Evolutionary conservation across 768 basidiomycete genomes (phyloP), one percentile per base, ranked within the genome.

Genomic region (Boletus edulis): DNA sequence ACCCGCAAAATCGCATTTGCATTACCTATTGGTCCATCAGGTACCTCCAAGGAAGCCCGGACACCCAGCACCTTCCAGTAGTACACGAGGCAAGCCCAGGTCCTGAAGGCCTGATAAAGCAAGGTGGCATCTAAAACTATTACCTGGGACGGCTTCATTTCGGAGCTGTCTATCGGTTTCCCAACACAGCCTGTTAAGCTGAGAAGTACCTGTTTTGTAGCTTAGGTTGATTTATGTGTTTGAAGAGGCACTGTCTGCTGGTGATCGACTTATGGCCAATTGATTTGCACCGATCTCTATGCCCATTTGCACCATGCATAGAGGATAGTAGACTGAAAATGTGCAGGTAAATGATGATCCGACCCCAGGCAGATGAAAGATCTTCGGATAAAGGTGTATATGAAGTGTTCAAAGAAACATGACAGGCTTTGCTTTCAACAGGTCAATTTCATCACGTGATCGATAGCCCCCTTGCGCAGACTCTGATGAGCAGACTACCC

Each of bases 401-500:
- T 29, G 9, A 29, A 29, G 29, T 29, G 29, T 29, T 29, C 29
- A 9, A 29, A 29, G 29, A 9, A 29, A 29, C 27, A 27, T 27
- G 27, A 27, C 22, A 24, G 4, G 4, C 24, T 24, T 24, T 24
- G 24, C 24, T 24, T 4, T 24, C 24, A 24, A 24, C 24, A 24
- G 1, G 24, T 3, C 6, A 11, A 17, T 10, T 8, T 14, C 5
- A 39, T 51, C 64, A 65, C 64, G 59, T 67, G 62, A 42, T 37
- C 24, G 8, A 39, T 13, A 14, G 35, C 9, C 27, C 27, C 27
- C 29, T 29, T 29, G 29, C 29, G 9, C 29, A 29, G 8, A 9
- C 35, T 37, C 35, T 13, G 15, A 63, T 67, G 67, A 20, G 6
- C 27, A 31, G 5, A 8, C 61, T 76, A 15, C 73, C 75, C 0